These are phyloP conservation scores for Limonium bicolor DNA, from an alignment of 148 eudicot genomes.

Conservation along the genomic window DNA sequence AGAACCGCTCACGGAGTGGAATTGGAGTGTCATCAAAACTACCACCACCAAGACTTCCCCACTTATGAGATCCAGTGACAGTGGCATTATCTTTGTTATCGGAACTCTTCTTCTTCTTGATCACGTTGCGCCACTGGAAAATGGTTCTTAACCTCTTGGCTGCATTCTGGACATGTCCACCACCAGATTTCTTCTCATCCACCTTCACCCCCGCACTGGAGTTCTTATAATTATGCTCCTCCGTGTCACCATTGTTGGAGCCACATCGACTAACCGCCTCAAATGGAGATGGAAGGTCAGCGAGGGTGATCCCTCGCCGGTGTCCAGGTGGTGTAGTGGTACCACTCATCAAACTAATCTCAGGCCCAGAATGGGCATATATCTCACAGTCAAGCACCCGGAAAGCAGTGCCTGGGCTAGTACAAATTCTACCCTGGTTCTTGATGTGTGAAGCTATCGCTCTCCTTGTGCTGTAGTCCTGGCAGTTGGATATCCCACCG, in stretches of 20 bases:
- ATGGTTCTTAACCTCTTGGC: slow-evolving; percentile 41
- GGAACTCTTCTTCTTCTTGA: slow-evolving; percentile 19
- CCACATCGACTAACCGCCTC: slow-evolving; percentile 28
- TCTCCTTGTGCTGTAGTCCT: slow-evolving; percentile 53
- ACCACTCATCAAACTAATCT: too few species aligned
- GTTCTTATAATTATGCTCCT: slow-evolving; percentile 1
- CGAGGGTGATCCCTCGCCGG: slow-evolving; percentile 2
- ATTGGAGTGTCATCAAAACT: slow-evolving; percentile 30
- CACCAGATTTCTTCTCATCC: slow-evolving; percentile 28
- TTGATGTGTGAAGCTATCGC: slow-evolving; percentile 66
- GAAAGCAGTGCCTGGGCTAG: slow-evolving; percentile 85
- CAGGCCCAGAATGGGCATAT: slow-evolving; percentile 39
- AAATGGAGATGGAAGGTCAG: slow-evolving; percentile 17
- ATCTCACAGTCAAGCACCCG: slow-evolving; percentile 55
- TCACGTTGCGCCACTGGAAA: slow-evolving; percentile 54
- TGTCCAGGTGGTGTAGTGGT: slow-evolving; percentile 8
- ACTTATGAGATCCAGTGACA: slow-evolving; percentile 10
- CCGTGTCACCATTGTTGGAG: slow-evolving; percentile 13
- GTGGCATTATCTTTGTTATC: not conserved
- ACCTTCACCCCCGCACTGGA: too few species aligned
- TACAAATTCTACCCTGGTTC: slow-evolving; percentile 41
- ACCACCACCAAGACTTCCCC: too few species aligned
- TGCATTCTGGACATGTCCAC: slow-evolving; percentile 21
- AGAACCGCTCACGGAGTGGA: slow-evolving; percentile 53
- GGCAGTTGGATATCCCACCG: slow-evolving; percentile 66